Percentiles rank a stretch among this genome's conserved stretches.
phyloP scores from a whole-genome alignment of 441 rosid species.

The Pelargonium fulgidum region DNA sequence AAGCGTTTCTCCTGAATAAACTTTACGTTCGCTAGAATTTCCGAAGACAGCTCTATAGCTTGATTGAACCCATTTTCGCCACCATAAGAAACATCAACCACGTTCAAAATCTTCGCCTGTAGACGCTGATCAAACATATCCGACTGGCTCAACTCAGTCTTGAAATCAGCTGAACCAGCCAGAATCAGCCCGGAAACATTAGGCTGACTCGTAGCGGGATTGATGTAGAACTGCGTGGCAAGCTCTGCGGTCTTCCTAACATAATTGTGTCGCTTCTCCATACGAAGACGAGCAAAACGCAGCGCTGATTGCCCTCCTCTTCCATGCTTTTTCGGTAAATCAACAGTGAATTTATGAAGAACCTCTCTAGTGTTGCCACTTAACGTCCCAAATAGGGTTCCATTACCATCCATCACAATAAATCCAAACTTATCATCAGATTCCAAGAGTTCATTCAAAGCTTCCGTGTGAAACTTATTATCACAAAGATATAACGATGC shows the following conservation, averaged over 20 bases:
- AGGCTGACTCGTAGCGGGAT: conserved; percentile 14
- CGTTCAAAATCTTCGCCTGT: conserved; percentile 18
- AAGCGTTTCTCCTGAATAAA: conserved; percentile 16
- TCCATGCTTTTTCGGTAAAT: conserved; percentile 21
- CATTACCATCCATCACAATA: conserved; percentile 20
- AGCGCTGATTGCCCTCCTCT: conserved; percentile 23
- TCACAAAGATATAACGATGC: conserved; percentile 19
- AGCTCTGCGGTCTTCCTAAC: conserved; percentile 20
- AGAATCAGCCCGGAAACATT: conserved; percentile 17
- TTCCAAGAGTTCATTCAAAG: conserved; percentile 19
- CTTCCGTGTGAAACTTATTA: conserved; percentile 22
- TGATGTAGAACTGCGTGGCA: conserved; percentile 13
- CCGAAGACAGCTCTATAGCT: conserved; percentile 14
- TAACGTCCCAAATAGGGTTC: conserved; percentile 18
- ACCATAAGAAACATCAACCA: conserved; percentile 17
- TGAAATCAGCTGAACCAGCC: conserved; percentile 21
- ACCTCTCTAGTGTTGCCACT: conserved; percentile 13
- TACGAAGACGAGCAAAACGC: conserved; percentile 16
- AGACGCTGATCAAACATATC: conserved; percentile 19
- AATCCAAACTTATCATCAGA: conserved; percentile 17
- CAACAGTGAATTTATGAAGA: conserved; percentile 19
- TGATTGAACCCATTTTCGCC: conserved; percentile 21
- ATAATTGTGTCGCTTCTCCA: conserved; percentile 22
- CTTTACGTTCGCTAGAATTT: conserved; percentile 17
- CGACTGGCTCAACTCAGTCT: conserved; percentile 21